Conservation (phyloP, 2,329 filamentous ascomycete genomes). For the Ceratocystiopsis sp. region DNA sequence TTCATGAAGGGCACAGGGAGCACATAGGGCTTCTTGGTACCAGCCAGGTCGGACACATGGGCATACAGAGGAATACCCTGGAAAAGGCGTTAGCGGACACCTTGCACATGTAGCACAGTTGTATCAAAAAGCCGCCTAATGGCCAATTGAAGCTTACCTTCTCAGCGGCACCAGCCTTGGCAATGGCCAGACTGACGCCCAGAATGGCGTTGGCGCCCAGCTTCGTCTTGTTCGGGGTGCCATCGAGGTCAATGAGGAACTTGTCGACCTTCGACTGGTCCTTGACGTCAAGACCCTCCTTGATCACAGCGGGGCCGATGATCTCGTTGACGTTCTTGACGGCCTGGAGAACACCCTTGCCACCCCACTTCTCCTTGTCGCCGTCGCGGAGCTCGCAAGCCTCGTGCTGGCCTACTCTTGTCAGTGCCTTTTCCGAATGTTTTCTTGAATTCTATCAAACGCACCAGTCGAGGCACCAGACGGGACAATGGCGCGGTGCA, state of each 20-base stretch:
- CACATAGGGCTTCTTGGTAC: constrained; percentile 83
- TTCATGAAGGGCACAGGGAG: constrained; percentile 89
- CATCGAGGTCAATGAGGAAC: constrained; percentile 59
- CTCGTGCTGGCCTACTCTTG: constrained; percentile 58
- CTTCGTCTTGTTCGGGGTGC: constrained; percentile 40
- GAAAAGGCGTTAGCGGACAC: not conserved
- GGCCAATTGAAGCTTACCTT: constrained; percentile 31
- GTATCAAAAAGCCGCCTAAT: no score
- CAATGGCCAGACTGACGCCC: constrained; percentile 67
- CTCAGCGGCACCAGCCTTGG: constrained; percentile 79
- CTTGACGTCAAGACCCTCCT: constrained; percentile 70
- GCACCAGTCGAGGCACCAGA: constrained; percentile 88
- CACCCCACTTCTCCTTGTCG: constrained; percentile 71
- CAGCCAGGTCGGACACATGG: constrained; percentile 73
- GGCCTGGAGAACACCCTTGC: constrained; percentile 77
- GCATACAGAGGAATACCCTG: constrained; percentile 69
- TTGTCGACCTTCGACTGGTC: constrained; percentile 69
- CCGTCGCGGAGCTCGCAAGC: constrained; percentile 82
- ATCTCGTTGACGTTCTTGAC: constrained; percentile 70
- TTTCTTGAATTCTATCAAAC: constrained; percentile 16
- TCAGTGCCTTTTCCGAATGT: not conserved
- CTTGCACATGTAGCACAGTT: no score
- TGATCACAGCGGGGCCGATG: constrained; percentile 68
- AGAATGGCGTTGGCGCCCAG: constrained; percentile 48
- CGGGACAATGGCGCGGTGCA: constrained; percentile 94